These are phyloP conservation scores for Centella asiatica DNA, from an alignment of 129 eudicot species.

Conservation along the genomic window DNA sequence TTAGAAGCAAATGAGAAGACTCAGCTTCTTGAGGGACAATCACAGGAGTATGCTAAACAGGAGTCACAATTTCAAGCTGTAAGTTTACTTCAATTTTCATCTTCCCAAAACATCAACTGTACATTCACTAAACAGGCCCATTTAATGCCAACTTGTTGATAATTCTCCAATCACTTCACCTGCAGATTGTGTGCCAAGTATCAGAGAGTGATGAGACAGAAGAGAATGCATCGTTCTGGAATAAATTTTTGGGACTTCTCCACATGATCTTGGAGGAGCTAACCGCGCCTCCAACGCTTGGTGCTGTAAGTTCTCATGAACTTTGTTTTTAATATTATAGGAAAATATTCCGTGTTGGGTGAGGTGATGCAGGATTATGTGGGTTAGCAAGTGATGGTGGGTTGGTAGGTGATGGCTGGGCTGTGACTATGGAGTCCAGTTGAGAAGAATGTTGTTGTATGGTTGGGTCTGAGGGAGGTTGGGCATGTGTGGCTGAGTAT, in stretches of 20 bases:
- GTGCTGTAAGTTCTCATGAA: conserved; percentile 47
- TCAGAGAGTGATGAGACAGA: conserved; percentile 15
- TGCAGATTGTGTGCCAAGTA: conserved; percentile 33
- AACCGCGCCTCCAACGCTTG: conserved; percentile 80
- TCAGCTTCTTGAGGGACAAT: conserved; percentile 40
- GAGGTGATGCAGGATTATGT: no score
- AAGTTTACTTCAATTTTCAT: conserved; percentile 11
- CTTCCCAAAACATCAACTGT: no score
- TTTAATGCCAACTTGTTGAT: neutral
- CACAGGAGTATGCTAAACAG: conserved; percentile 15
- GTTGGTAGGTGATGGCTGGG: no score
- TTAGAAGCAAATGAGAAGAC: conserved; percentile 42
- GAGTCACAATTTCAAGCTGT: conserved; percentile 33
- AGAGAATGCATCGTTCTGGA: conserved; percentile 17
- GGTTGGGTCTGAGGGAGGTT: no score
- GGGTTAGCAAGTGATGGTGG: no score
- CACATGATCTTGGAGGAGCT: conserved; percentile 56
- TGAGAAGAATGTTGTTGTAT: no score
- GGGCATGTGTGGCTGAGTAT: no score
- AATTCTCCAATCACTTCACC: neutral
- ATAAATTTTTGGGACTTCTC: conserved; percentile 23
- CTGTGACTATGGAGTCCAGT: no score
- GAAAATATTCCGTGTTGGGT: no score
- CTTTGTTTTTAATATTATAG: no score
- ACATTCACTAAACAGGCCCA: no score